A percentile compares a stretch with the other conserved stretches of the same genome.
Conservation (phyloP, 108 stramenopile species). For the Nannochloropsis gaditana region DNA sequence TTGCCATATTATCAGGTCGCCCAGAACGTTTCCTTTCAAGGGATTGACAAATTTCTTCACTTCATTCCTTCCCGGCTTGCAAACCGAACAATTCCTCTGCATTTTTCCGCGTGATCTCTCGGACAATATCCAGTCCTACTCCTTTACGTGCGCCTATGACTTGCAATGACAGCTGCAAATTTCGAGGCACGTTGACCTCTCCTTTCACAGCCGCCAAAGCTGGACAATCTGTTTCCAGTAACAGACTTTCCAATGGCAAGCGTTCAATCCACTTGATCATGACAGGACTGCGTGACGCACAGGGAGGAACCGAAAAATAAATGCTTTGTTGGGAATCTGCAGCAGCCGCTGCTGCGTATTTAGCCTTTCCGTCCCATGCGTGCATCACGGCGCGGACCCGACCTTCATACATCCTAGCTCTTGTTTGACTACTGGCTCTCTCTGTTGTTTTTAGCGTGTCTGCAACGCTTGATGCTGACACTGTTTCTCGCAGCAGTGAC, state of each 20-base stretch:
- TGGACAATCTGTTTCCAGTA: slow-evolving; percentile 38
- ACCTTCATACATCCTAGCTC: background rate
- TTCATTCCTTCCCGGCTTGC: no score
- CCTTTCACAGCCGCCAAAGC: slow-evolving; percentile 34
- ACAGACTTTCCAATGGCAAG: slow-evolving; percentile 28
- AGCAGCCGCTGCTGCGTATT: slow-evolving; percentile 21
- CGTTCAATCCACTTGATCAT: slow-evolving; percentile 24
- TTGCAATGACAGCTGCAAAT: slow-evolving; percentile 22
- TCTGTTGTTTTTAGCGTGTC: background rate
- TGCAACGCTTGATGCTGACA: background rate
- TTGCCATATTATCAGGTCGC: no score
- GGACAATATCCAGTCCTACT: slow-evolving; percentile 9
- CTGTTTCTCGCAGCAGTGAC: slow-evolving; percentile 18
- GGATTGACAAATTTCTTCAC: no score
- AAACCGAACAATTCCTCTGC: slow-evolving; percentile 23
- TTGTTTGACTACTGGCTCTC: no score
- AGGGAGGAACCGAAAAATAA: slow-evolving; percentile 35
- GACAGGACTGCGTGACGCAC: slow-evolving; percentile 25
- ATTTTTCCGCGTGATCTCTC: slow-evolving; percentile 24
- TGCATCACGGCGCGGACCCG: slow-evolving; percentile 32
- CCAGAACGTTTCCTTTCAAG: no score
- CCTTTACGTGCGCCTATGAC: slow-evolving; percentile 26
- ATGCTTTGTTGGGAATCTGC: background rate
- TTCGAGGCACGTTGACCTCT: slow-evolving; percentile 14
- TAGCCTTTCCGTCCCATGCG: slow-evolving; percentile 45